phyloP scores from a whole-genome alignment of 169 alveolate species.

The Plasmodium gaboni region DNA sequence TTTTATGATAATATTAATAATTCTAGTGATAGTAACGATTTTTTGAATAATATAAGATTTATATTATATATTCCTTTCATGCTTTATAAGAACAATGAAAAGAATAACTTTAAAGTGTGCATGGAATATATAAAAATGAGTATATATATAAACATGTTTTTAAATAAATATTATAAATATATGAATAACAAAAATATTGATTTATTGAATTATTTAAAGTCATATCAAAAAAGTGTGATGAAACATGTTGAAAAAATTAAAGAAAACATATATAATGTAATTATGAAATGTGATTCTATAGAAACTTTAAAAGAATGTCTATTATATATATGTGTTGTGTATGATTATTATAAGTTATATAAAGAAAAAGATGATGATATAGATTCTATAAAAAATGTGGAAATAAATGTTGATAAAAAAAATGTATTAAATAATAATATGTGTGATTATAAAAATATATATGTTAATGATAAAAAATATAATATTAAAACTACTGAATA shows the following conservation, averaged over 20 bases:
- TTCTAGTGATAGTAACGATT: background rate
- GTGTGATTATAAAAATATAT: background rate
- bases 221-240: slow-evolving; percentile 28
- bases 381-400: background rate
- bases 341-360: slow-evolving; percentile 27
- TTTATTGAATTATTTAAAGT: slow-evolving; percentile 13
- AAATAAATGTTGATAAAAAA: background rate
- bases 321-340: slow-evolving; percentile 29
- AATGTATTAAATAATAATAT: background rate
- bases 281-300: slow-evolving; percentile 44
- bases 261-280: slow-evolving; percentile 9
- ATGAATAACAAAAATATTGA: background rate
- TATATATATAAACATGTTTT: slow-evolving; percentile 9
- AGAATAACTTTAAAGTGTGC: slow-evolving; percentile 34
- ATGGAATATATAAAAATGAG: slow-evolving; percentile 40
- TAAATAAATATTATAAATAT: slow-evolving; percentile 11
- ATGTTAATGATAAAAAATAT: background rate
- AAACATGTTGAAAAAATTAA: slow-evolving; percentile 34
- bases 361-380: background rate
- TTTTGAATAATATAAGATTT: background rate
- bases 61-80: slow-evolving; percentile 68
- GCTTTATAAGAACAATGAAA: slow-evolving; percentile 38
- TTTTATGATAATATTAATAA: too few relatives aligned
- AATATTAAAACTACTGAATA: background rate
- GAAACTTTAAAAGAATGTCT: slow-evolving; percentile 21